Conservation (phyloP, 1,139 yeast genomes). For the Blastobotrys illinoisensis region DNA sequence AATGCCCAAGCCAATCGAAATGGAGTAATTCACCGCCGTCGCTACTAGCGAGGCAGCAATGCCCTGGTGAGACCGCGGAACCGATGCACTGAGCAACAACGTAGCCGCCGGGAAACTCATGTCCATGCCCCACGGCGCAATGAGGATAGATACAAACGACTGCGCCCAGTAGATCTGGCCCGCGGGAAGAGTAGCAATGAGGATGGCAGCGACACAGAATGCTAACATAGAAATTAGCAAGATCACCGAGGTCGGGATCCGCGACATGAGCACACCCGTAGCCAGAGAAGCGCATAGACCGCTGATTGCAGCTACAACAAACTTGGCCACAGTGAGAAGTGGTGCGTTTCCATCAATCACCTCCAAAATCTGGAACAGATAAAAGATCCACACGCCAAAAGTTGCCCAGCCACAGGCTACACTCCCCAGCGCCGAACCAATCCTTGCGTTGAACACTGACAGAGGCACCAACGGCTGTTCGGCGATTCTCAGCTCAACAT, state of each 20-base stretch:
- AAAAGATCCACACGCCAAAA: conserved; percentile 55
- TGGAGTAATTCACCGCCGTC: conserved; percentile 57
- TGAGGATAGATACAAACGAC: conserved; percentile 42
- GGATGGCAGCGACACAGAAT: conserved; percentile 39
- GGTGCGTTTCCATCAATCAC: conserved; percentile 34
- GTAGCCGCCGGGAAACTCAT: conserved; percentile 61
- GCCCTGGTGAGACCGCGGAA: conserved; percentile 55
- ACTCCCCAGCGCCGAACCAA: conserved; percentile 44
- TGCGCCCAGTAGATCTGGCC: conserved; percentile 51
- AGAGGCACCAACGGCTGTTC: conserved; percentile 46
- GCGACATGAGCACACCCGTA: conserved; percentile 39
- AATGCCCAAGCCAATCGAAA: conserved; percentile 57
- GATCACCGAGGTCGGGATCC: conserved; percentile 39
- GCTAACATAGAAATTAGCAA: conserved; percentile 44
- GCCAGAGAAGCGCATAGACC: conserved; percentile 45
- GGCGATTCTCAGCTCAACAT: conserved; percentile 35
- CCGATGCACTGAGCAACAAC: conserved; percentile 44
- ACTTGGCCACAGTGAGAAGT: conserved; percentile 38
- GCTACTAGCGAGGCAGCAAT: conserved; percentile 60
- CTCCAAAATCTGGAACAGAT: conserved; percentile 38
- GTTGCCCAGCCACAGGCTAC: conserved; percentile 56
- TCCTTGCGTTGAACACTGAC: conserved; percentile 39
- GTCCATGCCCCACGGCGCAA: conserved; percentile 60
- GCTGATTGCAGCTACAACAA: conserved; percentile 38
- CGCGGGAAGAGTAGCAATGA: conserved; percentile 44